Evolutionary conservation across 1,139 yeast species (phyloP).

Genomic region (Candida sp.): DNA sequence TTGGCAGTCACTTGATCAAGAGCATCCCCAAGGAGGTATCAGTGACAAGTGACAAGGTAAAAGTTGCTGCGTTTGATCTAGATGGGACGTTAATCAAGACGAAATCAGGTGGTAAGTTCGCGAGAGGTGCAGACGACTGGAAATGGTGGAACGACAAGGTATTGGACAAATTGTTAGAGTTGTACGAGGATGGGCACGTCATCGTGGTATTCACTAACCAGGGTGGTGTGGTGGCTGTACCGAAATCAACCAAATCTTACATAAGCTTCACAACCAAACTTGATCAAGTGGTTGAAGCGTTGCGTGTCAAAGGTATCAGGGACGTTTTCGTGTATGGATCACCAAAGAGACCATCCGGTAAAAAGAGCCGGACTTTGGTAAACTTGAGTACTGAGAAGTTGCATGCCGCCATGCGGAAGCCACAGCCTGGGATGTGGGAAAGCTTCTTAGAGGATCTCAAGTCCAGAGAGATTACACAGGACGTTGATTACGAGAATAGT

Average conservation of each 20-base stretch:
- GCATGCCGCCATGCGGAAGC: constrained; percentile 67
- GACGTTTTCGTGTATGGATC: constrained; percentile 63
- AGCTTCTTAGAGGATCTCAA: constrained; percentile 27
- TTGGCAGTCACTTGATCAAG: constrained; percentile 38
- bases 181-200: constrained; percentile 28
- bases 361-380: constrained; percentile 11
- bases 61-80: constrained; percentile 75
- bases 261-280: constrained; percentile 49
- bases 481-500: constrained; percentile 46
- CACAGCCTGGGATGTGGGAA: constrained; percentile 74
- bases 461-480: constrained; percentile 14
- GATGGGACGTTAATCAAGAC: constrained; percentile 75
- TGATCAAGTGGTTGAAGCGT: constrained; percentile 20
- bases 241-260: constrained; percentile 54
- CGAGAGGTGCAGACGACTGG: constrained; percentile 72
- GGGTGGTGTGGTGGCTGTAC: constrained; percentile 58
- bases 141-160: constrained; percentile 50
- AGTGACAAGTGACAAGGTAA: constrained; percentile 18
- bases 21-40: constrained; percentile 26
- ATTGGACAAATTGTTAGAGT: constrained; percentile 26
- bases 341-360: constrained; percentile 48
- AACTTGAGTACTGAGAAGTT: constrained; percentile 29
- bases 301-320: constrained; percentile 5
- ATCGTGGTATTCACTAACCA: constrained; percentile 88
- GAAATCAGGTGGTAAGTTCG: constrained; percentile 58